Evolutionary conservation across 106 monocot genomes (phyloP).

Genomic region (Acorus gramineus): DNA sequence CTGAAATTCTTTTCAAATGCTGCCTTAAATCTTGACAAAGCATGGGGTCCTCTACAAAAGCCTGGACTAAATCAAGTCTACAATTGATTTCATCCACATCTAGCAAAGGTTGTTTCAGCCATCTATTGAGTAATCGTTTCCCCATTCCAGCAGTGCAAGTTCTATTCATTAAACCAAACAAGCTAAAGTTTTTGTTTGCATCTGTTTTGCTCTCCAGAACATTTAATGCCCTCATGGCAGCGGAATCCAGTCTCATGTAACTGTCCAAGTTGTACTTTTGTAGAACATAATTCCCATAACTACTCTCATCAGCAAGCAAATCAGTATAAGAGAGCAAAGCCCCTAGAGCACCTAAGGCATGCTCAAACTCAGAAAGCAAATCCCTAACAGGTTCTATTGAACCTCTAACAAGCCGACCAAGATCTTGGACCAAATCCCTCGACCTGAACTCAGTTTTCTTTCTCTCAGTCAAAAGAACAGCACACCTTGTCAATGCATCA

Average conservation of each 20-base stretch:
- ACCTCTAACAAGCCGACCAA: slow-evolving; percentile 79
- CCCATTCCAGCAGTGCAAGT: slow-evolving; percentile 99
- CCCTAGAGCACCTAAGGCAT: slow-evolving; percentile 73
- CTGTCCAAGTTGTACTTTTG: slow-evolving; percentile 69
- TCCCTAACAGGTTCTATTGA: slow-evolving; percentile 80
- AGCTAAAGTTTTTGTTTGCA: slow-evolving; percentile 91
- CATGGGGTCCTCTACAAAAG: slow-evolving; percentile 82
- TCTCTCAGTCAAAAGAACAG: slow-evolving; percentile 73
- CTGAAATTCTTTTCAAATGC: slow-evolving; percentile 76
- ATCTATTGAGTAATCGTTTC: slow-evolving; percentile 77
- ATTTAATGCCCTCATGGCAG: slow-evolving; percentile 88
- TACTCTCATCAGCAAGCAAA: slow-evolving; percentile 71
- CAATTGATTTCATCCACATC: slow-evolving; percentile 68
- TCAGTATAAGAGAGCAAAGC: slow-evolving; percentile 78
- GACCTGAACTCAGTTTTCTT: slow-evolving; percentile 94
- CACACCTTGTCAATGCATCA: slow-evolving; percentile 57
- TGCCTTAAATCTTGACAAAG: slow-evolving; percentile 72
- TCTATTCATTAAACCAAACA: slow-evolving; percentile 96
- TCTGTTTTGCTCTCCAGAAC: slow-evolving; percentile 87
- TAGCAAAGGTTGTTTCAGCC: slow-evolving; percentile 94
- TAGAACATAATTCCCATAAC: slow-evolving; percentile 79
- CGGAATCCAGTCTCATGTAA: slow-evolving; percentile 96
- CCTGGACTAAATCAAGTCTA: slow-evolving; percentile 84
- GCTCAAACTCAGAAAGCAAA: slow-evolving; percentile 73
- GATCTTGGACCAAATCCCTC: slow-evolving; percentile 85